These are phyloP conservation scores for Xylariaceae sp. DNA, from an alignment of 2,329 filamentous ascomycete species.

Conservation along the genomic window DNA sequence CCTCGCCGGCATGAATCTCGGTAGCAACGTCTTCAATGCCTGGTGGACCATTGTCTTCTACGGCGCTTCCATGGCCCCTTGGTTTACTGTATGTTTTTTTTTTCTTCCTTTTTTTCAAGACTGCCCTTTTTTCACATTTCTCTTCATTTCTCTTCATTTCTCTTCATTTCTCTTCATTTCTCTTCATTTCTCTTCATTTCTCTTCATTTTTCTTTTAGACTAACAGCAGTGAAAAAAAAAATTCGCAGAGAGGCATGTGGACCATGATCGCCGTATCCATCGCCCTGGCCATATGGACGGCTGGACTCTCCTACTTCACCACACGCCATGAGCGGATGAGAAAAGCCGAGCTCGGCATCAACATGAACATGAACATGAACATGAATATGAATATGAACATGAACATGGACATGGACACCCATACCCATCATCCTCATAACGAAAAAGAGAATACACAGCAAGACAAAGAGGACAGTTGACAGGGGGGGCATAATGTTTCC, in stretches of 20 bases:
- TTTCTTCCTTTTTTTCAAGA: background rate
- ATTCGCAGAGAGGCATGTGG: slow-evolving; percentile 59
- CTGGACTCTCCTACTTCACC: slow-evolving; percentile 44
- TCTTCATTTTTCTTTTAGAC: too few species aligned
- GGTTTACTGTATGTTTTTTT: slow-evolving; percentile 50
- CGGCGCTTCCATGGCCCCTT: slow-evolving; percentile 58
- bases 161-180: too few species aligned
- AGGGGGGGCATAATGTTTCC: too few species aligned
- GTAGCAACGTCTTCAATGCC: slow-evolving; percentile 62
- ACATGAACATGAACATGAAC: background rate
- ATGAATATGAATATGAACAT: background rate
- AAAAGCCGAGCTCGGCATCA: slow-evolving; percentile 16
- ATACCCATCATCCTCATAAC: background rate
- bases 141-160: too few species aligned
- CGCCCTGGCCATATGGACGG: slow-evolving; percentile 55
- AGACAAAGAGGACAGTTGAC: too few species aligned
- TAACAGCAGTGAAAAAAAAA: too few species aligned
- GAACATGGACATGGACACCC: background rate
- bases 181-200: too few species aligned
- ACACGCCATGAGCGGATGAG: slow-evolving; percentile 33
- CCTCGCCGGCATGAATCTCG: slow-evolving; percentile 66
- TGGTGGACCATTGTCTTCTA: slow-evolving; percentile 73
- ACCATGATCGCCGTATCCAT: slow-evolving; percentile 63
- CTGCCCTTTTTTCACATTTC: too few species aligned
- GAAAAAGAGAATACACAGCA: background rate